Evolutionary conservation across 768 basidiomycete species (phyloP).

Genomic region (Xerocomellus amylosporus): DNA sequence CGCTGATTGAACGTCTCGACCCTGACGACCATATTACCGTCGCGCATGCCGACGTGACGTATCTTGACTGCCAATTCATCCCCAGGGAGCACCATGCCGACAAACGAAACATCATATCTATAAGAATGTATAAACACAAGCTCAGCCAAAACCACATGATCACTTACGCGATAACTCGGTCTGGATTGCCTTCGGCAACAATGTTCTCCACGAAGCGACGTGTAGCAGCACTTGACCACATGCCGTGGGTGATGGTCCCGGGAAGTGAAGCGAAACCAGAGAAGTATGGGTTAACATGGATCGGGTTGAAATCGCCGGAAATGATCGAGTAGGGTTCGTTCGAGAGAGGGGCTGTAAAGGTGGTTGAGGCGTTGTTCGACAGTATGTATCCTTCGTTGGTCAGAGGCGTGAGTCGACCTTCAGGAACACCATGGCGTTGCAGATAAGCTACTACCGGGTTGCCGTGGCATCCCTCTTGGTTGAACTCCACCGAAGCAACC

Average conservation of each 20-base stretch:
- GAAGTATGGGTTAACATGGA: slow-evolving; percentile 98
- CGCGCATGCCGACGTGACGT: slow-evolving; percentile 86
- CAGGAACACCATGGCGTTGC: slow-evolving; percentile 81
- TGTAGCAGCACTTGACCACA: slow-evolving; percentile 96
- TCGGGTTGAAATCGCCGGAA: slow-evolving; percentile 98
- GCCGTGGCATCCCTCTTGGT: slow-evolving; percentile 82
- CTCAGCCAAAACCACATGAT: neutral
- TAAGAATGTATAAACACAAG: slow-evolving; percentile 3
- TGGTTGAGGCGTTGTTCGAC: slow-evolving; percentile 56
- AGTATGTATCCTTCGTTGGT: slow-evolving; percentile 86
- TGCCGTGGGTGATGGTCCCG: slow-evolving; percentile 95
- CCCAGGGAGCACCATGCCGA: slow-evolving; percentile 94
- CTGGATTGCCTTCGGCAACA: slow-evolving; percentile 88
- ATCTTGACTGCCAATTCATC: slow-evolving; percentile 85
- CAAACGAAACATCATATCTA: slow-evolving; percentile 92
- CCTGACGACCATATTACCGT: slow-evolving; percentile 89
- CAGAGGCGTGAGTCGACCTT: slow-evolving; percentile 75
- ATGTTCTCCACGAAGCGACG: slow-evolving; percentile 90
- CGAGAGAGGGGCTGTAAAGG: slow-evolving; percentile 80
- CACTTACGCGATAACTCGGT: slow-evolving; percentile 83
- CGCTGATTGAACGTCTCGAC: slow-evolving; percentile 81
- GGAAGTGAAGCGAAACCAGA: slow-evolving; percentile 90
- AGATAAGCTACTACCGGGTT: slow-evolving; percentile 94
- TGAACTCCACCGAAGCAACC: slow-evolving; percentile 85
- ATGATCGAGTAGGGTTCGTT: slow-evolving; percentile 96